phyloP scores from a whole-genome alignment of 1,139 yeast genomes.

The Hyphopichia fennica region DNA sequence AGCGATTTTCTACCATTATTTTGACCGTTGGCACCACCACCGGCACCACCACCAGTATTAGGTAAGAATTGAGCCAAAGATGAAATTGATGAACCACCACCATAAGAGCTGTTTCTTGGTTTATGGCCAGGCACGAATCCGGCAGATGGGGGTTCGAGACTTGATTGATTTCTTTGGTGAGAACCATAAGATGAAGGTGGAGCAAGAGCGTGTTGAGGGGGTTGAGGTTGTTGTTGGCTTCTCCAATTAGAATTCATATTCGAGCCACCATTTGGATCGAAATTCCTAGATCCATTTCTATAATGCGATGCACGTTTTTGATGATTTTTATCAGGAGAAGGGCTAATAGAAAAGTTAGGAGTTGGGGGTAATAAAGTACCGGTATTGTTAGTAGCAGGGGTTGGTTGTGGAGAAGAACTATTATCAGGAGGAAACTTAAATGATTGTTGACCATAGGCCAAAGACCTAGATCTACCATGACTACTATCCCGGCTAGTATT shows the following conservation, averaged over 20 bases:
- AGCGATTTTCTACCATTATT: slow-evolving; percentile 70
- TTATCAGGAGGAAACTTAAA: slow-evolving; percentile 46
- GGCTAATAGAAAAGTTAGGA: slow-evolving; percentile 41
- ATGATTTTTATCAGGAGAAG: slow-evolving; percentile 44
- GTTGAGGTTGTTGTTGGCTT: slow-evolving; percentile 31
- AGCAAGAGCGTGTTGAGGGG: slow-evolving; percentile 6
- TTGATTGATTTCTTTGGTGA: slow-evolving; percentile 24
- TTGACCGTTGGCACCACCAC: slow-evolving; percentile 19
- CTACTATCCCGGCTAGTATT: slow-evolving; percentile 12
- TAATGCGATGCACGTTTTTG: slow-evolving; percentile 52
- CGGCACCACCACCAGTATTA: slow-evolving; percentile 18
- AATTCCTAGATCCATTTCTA: slow-evolving; percentile 58
- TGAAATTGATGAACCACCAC: slow-evolving; percentile 60
- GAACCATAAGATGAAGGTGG: not conserved
- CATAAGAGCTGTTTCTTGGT: slow-evolving; percentile 65
- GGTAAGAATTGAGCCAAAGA: slow-evolving; percentile 50
- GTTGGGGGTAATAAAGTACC: slow-evolving; percentile 44
- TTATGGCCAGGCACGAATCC: slow-evolving; percentile 80
- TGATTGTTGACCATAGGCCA: slow-evolving; percentile 47
- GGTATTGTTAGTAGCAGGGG: slow-evolving; percentile 7
- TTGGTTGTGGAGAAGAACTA: slow-evolving; percentile 5
- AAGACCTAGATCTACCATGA: slow-evolving; percentile 36
- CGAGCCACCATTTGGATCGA: slow-evolving; percentile 40
- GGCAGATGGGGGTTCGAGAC: slow-evolving; percentile 49
- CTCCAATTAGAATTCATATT: slow-evolving; percentile 70